Evolutionary conservation across 2,329 filamentous ascomycete species (phyloP), one percentile per base, ranked within the genome.

Genomic region (Colletotrichum camelliae): DNA sequence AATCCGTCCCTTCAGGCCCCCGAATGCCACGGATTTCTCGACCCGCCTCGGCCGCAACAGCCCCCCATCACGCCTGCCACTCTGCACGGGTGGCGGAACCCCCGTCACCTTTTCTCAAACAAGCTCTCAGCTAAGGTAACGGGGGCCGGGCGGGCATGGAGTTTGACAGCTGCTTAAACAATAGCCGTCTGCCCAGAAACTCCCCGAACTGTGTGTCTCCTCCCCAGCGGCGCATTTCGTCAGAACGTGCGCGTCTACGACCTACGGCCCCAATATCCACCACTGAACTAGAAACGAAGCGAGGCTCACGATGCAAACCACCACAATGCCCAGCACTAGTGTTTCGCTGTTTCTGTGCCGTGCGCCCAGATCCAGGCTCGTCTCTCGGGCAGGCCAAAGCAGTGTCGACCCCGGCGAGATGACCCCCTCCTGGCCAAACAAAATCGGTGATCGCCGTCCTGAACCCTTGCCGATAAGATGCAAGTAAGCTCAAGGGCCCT

Each of bases 41-140:
- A 21, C 60, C 72, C 67, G 72, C 67, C 60, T 71, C 37, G 67
- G 37, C 60, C 72, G 68, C 31, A 67, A 72, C 72, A 52, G 57
- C 61, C n/a, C 68, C 61, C 61, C 67, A 33, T 71, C 68, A 16
- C 37, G 48, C 48, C 64, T 65, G 57, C n/a, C 64, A 73, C 58
- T 21, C 64, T 48, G 33, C 27, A 57, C 70, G 60, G 48, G 24
- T 27, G 57, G 21, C 33, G 43, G 71, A 39, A 73, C 70, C 43
- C 43, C 67, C 57, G 39, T 52, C 24, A 61, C 18, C 33, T 37
- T 35, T 64, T 75, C 48, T 65, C 43, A 31, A 48, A 72, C 70
- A 57, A 68, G 64, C 64, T 75, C 57, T 48, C 37, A 55, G 39
- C 39, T 24, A 69, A 61, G 67, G n/a, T 62, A 61, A 61, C 61